phyloP scores from a whole-genome alignment of 106 monocot genomes.

The Posidonia australis region DNA sequence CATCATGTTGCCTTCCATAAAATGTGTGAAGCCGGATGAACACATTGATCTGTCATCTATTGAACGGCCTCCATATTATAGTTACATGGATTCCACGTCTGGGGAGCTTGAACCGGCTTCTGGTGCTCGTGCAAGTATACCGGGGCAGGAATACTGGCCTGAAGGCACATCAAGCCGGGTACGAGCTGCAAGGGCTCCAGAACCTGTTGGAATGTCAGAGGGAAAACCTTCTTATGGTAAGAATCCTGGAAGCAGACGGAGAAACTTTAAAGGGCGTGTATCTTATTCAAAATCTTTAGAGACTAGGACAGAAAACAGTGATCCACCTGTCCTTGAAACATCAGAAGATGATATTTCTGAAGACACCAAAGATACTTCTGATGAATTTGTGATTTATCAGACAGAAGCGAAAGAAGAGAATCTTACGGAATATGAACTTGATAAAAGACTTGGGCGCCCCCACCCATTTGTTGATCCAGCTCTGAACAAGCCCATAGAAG shows the following conservation, averaged over 20 bases:
- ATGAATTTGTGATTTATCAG: constrained; percentile 79
- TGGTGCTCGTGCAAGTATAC: constrained; percentile 82
- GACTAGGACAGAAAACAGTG: constrained; percentile 1
- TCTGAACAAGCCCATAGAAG: constrained; percentile 45
- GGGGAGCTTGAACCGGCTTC: constrained; percentile 90
- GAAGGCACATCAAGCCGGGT: constrained; percentile 72
- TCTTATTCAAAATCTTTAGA: constrained; percentile 22
- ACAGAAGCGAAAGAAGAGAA: constrained; percentile 44
- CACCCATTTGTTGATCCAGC: constrained; percentile 85
- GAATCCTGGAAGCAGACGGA: constrained; percentile 73
- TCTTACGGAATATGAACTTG: constrained; percentile 54
- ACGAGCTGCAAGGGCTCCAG: constrained; percentile 72
- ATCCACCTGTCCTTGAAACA: constrained; percentile 12
- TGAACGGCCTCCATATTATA: constrained; percentile 65
- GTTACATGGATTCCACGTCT: constrained; percentile 78
- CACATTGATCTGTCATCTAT: constrained; percentile 61
- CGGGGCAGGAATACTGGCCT: constrained; percentile 83
- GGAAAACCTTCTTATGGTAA: constrained; percentile 78
- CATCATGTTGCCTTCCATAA: constrained; percentile 11
- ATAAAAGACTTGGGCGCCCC: constrained; percentile 65
- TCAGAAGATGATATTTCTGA: constrained; percentile 31
- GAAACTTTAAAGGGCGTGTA: constrained; percentile 37
- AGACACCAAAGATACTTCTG: constrained; percentile 32
- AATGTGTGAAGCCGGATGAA: constrained; percentile 41
- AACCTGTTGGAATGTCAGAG: constrained; percentile 58